phyloP scores from a whole-genome alignment of 2,329 filamentous ascomycete genomes.

The Exophiala calicioides region DNA sequence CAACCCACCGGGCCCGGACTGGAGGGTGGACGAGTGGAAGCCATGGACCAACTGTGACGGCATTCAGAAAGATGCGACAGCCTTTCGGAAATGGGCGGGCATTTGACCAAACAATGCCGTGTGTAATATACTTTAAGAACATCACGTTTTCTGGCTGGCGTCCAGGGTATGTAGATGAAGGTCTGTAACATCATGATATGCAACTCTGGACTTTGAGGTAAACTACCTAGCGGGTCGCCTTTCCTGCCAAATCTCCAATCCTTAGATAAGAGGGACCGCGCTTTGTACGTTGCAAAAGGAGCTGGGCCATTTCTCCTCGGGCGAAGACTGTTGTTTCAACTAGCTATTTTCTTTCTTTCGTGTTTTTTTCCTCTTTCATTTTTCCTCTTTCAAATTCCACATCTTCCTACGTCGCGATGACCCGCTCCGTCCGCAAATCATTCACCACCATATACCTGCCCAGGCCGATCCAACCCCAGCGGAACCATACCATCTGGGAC shows the following conservation, averaged over 20 bases:
- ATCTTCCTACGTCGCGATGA: slow-evolving; percentile 32
- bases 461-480: slow-evolving; percentile 89
- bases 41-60: slow-evolving; percentile 9
- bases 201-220: not conserved
- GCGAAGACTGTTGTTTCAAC: not conserved
- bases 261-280: not conserved
- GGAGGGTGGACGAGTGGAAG: slow-evolving; percentile 9
- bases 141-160: no score
- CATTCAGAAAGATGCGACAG: not conserved
- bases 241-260: not conserved
- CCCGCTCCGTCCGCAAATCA: slow-evolving; percentile 68
- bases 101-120: no score
- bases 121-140: no score
- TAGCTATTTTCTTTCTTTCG: no score
- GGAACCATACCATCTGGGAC: slow-evolving; percentile 98
- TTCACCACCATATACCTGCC: slow-evolving; percentile 97
- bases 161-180: not conserved
- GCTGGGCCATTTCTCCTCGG: not conserved
- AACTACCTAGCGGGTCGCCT: not conserved
- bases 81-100: not conserved
- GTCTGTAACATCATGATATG: slow-evolving; percentile 5
- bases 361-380: not conserved
- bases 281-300: no score
- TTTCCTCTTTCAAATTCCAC: not conserved
- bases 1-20: slow-evolving; percentile 3